Conservation (phyloP, 2,329 filamentous ascomycete genomes). For the Pseudocercospora vitis region DNA sequence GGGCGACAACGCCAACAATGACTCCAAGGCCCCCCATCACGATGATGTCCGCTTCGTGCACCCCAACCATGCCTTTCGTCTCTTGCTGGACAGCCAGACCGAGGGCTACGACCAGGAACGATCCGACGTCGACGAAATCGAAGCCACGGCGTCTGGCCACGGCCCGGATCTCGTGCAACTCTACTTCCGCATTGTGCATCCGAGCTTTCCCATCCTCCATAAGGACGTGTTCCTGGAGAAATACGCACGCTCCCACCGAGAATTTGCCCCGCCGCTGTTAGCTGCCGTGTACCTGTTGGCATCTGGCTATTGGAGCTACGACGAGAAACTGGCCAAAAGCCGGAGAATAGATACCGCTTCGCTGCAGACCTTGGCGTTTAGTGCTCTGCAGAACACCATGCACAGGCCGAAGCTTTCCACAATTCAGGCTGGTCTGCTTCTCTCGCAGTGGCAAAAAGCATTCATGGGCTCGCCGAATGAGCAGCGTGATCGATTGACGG, state of each 20-base stretch:
- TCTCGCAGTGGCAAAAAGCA: constrained; percentile 40
- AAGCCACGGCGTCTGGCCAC: constrained; percentile 68
- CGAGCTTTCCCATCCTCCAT: constrained; percentile 59
- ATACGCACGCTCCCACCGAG: constrained; percentile 57
- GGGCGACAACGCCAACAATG: not conserved
- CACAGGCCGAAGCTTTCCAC: constrained; percentile 44
- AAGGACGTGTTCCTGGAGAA: constrained; percentile 64
- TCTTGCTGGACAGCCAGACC: constrained; percentile 56
- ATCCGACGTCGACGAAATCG: constrained; percentile 66
- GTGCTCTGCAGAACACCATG: constrained; percentile 41
- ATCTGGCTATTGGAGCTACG: constrained; percentile 61
- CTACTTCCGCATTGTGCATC: constrained; percentile 67
- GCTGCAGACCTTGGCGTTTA: constrained; percentile 40
- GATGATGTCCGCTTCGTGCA: constrained; percentile 65
- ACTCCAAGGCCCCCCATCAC: constrained; percentile 1
- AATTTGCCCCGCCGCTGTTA: constrained; percentile 60
- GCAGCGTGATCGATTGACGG: constrained; percentile 33
- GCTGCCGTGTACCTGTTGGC: constrained; percentile 64
- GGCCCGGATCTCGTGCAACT: constrained; percentile 69
- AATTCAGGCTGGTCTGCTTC: constrained; percentile 42
- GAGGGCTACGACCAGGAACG: constrained; percentile 28
- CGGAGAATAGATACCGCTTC: constrained; percentile 44
- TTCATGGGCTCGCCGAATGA: constrained; percentile 30
- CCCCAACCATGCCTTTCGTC: constrained; percentile 72
- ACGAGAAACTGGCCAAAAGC: constrained; percentile 51